phyloP scores from a whole-genome alignment of 2,329 filamentous ascomycete species.

The Ramichloridium luteum region DNA sequence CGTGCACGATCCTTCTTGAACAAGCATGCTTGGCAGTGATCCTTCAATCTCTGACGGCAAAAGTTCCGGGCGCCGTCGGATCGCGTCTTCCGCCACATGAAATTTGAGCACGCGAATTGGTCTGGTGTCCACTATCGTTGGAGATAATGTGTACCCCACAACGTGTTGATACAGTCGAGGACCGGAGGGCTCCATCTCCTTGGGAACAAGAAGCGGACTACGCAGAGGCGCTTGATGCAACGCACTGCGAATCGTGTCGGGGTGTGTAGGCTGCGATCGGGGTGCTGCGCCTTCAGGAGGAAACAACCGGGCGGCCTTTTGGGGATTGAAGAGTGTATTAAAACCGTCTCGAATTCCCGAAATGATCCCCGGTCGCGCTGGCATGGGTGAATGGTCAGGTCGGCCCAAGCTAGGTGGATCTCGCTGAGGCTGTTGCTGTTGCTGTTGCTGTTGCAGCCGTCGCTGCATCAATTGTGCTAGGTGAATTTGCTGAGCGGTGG shows the following conservation, averaged over 20 bases:
- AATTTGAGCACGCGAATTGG: too few relatives aligned
- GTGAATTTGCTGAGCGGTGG: too few relatives aligned
- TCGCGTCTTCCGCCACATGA: too few relatives aligned
- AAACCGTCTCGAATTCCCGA: too few relatives aligned
- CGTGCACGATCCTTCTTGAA: conserved; percentile 43
- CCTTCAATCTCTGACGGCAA: too few relatives aligned
- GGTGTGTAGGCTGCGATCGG: conserved; percentile 27
- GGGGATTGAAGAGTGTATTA: too few relatives aligned
- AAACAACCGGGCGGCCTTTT: too few relatives aligned
- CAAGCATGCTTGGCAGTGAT: conserved; percentile 21
- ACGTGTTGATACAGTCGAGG: conserved; percentile 45
- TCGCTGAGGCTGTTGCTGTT: conserved; percentile 7
- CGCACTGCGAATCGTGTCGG: conserved; percentile 36
- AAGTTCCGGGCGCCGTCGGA: too few relatives aligned
- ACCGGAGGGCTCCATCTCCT: conserved; percentile 1
- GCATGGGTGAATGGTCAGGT: too few relatives aligned
- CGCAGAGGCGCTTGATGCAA: conserved; percentile 48
- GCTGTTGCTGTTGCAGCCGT: conserved; percentile 8
- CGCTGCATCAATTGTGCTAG: conserved; percentile 1
- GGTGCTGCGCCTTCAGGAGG: conserved; percentile 14
- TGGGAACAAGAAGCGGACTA: conserved; percentile 34
- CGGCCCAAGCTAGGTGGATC: too few relatives aligned
- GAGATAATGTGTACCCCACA: conserved; percentile 38
- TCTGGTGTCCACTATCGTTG: conserved; percentile 24
- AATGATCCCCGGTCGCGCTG: too few relatives aligned